Evolutionary conservation across 2,329 filamentous ascomycete genomes (phyloP).

Genomic region (Dissoconium aciculare): DNA sequence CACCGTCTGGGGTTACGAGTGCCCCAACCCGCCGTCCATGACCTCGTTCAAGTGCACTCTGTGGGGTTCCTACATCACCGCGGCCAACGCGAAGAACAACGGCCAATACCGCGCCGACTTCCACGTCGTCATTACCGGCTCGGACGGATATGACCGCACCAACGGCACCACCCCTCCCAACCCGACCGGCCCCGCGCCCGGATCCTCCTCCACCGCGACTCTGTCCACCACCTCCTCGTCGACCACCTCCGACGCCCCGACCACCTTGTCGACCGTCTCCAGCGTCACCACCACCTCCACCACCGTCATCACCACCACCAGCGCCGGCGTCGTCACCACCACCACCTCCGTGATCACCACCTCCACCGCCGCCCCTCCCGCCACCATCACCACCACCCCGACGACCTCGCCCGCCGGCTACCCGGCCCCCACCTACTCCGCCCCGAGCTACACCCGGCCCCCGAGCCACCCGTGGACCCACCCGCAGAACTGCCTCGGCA

Average conservation of each 20-base stretch:
- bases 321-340: background rate
- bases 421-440: no score
- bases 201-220: background rate
- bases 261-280: background rate
- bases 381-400: constrained; percentile 6
- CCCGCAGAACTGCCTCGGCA: constrained; percentile 10
- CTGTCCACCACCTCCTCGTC: background rate
- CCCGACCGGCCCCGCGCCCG: background rate
- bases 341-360: constrained; percentile 11
- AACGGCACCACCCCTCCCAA: constrained; percentile 5
- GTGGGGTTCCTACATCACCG: constrained; percentile 24
- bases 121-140: constrained; percentile 18
- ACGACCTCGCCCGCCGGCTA: background rate
- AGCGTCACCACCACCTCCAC: background rate
- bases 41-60: constrained; percentile 29
- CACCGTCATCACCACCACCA: background rate
- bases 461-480: constrained; percentile 3
- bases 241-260: background rate
- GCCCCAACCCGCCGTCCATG: constrained; percentile 25
- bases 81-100: constrained; percentile 17
- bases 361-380: constrained; percentile 7
- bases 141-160: constrained; percentile 15
- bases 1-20: constrained; percentile 17
- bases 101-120: constrained; percentile 18
- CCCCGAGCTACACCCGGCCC: no score